These are phyloP conservation scores for Scedosporium apiospermum DNA, from an alignment of 2,329 filamentous ascomycete genomes.

Conservation along the genomic window DNA sequence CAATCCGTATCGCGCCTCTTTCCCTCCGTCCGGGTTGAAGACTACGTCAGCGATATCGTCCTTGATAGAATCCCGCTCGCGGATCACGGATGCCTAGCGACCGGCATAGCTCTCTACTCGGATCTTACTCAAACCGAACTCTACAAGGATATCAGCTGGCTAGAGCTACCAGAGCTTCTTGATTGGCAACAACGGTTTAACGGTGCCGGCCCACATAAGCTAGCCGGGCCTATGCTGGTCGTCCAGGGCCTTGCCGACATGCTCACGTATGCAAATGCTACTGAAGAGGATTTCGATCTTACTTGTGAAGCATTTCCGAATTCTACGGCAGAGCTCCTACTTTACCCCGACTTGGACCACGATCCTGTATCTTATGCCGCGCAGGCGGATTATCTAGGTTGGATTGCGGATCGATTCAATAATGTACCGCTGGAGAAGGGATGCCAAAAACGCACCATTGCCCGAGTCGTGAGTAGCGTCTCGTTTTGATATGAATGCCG, in stretches of 20 bases:
- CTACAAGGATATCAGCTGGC: constrained; percentile 10
- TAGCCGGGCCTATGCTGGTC: constrained; percentile 15
- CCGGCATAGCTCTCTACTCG: constrained; percentile 8
- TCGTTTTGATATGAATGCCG: too few species aligned
- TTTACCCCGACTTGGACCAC: constrained; percentile 5
- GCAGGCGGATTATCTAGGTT: constrained; percentile 7
- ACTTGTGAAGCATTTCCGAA: constrained; percentile 11
- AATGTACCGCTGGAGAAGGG: background rate
- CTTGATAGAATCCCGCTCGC: constrained; percentile 1
- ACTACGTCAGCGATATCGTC: constrained; percentile 10
- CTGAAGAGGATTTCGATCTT: constrained; percentile 9
- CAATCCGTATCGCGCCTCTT: constrained; percentile 11
- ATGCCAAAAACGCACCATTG: background rate
- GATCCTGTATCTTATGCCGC: constrained; percentile 4
- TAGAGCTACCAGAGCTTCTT: background rate
- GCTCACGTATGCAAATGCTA: constrained; percentile 8
- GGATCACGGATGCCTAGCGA: constrained; percentile 6
- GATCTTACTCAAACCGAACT: constrained; percentile 8
- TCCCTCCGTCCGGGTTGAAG: constrained; percentile 9
- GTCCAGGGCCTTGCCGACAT: constrained; percentile 13
- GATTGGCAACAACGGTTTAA: constrained; percentile 7
- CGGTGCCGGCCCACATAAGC: constrained; percentile 11
- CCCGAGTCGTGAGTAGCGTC: too few species aligned
- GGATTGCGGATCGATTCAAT: constrained; percentile 8
- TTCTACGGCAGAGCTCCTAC: background rate